These are phyloP conservation scores for Tricholoma hemisulphureum DNA, from an alignment of 768 basidiomycete species.

Conservation along the genomic window DNA sequence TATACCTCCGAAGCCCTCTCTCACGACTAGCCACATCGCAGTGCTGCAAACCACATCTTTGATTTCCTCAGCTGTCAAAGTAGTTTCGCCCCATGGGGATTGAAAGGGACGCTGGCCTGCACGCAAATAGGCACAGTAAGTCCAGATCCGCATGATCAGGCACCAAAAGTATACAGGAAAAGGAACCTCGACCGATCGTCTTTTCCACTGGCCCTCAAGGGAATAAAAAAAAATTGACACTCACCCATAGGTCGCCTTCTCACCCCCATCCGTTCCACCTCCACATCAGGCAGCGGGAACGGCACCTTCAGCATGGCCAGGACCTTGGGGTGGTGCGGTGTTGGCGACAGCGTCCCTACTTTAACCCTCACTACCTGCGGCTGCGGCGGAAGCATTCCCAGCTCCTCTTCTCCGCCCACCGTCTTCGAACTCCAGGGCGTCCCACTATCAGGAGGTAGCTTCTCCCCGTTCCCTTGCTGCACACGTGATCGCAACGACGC, in stretches of 20 bases:
- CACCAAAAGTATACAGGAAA: not conserved
- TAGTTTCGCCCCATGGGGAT: conserved; percentile 41
- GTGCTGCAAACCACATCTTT: conserved; percentile 90
- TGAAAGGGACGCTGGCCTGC: conserved; percentile 5
- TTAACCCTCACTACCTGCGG: conserved; percentile 51
- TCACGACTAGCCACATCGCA: conserved; percentile 86
- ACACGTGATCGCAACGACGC: conserved; percentile 13
- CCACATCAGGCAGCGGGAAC: conserved; percentile 81
- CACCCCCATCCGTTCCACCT: conserved; percentile 58
- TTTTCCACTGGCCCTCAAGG: too few relatives aligned
- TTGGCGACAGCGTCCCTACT: conserved; percentile 84
- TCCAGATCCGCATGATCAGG: not conserved
- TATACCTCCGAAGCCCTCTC: conserved; percentile 91
- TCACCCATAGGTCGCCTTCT: conserved; percentile 47
- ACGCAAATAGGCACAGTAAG: not conserved
- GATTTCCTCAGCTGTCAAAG: conserved; percentile 86
- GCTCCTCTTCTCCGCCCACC: not conserved
- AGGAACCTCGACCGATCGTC: not conserved
- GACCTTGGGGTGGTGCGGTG: conserved; percentile 95
- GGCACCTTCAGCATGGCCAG: conserved; percentile 90
- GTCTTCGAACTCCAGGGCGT: not conserved
- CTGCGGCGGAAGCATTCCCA: conserved; percentile 6
- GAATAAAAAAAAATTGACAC: conserved; percentile 10
- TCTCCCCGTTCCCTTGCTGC: conserved; percentile 6
- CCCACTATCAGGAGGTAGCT: conserved; percentile 9